A percentile compares a stretch with the other conserved stretches of the same genome.
These are phyloP conservation scores for Chamaecyparis obtusa DNA, from an alignment of 75 land plant species.

Conservation along the genomic window DNA sequence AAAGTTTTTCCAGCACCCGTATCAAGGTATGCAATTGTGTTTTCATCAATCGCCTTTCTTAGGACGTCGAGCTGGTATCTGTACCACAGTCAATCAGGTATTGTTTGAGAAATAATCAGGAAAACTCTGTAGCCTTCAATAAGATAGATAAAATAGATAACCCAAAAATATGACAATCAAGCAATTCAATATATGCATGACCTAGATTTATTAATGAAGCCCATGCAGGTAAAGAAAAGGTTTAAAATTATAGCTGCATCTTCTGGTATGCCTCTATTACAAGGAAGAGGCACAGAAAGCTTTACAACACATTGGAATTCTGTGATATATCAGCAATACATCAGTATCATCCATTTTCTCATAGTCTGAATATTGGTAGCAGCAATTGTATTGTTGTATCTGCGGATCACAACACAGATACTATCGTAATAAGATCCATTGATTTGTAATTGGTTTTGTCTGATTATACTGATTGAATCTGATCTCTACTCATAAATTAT, in stretches of 20 bases:
- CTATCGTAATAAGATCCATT: no score
- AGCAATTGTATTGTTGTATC: no score
- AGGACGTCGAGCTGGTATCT: slow-evolving; percentile 23
- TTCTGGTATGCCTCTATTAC: not conserved
- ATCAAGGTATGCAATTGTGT: slow-evolving; percentile 18
- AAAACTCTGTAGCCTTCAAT: not conserved
- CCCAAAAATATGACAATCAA: not conserved
- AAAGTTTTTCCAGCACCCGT: slow-evolving; percentile 29
- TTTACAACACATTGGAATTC: no score
- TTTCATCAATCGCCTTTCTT: slow-evolving; percentile 5
- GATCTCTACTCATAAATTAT: no score
- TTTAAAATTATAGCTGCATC: not conserved
- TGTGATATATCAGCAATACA: no score
- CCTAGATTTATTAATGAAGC: not conserved
- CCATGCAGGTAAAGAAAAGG: not conserved
- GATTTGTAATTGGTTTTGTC: no score
- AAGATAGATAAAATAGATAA: not conserved
- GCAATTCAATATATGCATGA: not conserved
- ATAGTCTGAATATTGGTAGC: no score
- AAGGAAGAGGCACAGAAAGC: not conserved
- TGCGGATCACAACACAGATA: no score
- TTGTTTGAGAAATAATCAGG: not conserved
- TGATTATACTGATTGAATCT: no score
- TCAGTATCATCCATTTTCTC: no score
- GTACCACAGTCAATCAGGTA: not conserved